phyloP scores from a whole-genome alignment of 1,284 basidiomycete genomes.

The Ustilago bromivora region DNA sequence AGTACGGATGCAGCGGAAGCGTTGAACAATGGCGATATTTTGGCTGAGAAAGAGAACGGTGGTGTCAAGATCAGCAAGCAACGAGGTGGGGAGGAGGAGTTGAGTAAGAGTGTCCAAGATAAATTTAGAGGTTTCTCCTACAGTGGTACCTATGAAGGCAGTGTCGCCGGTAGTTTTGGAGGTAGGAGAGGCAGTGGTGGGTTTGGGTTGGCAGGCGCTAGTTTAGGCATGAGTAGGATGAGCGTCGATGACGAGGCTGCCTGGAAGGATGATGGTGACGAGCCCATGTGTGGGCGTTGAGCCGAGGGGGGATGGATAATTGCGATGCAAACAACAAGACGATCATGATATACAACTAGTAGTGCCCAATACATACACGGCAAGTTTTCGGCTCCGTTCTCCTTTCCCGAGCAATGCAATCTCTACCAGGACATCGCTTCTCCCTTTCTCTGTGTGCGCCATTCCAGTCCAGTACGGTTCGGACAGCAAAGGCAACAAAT shows the following conservation, averaged over 20 bases:
- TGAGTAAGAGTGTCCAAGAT: slow-evolving; percentile 66
- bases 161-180: slow-evolving; percentile 56
- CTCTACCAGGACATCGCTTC: no score
- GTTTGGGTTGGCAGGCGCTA: slow-evolving; percentile 52
- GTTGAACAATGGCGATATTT: slow-evolving; percentile 32
- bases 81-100: slow-evolving; percentile 36
- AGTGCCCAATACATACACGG: neutral
- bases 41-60: slow-evolving; percentile 34
- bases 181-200: slow-evolving; percentile 49
- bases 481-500: no score
- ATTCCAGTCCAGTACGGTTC: no score
- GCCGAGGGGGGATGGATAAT: neutral
- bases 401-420: no score
- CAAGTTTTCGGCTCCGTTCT: neutral
- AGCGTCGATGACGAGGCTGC: slow-evolving; percentile 40
- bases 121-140: slow-evolving; percentile 69
- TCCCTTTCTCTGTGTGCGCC: no score
- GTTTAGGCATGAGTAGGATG: slow-evolving; percentile 62
- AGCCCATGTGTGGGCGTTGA: slow-evolving; percentile 31
- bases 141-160: slow-evolving; percentile 65
- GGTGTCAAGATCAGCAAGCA: slow-evolving; percentile 48
- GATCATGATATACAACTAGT: neutral
- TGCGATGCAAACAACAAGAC: neutral
- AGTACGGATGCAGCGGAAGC: slow-evolving; percentile 35
- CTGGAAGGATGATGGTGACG: slow-evolving; percentile 29